Evolutionary conservation across 73 alveolate species (phyloP).

Genomic region (Uronychia setigera): DNA sequence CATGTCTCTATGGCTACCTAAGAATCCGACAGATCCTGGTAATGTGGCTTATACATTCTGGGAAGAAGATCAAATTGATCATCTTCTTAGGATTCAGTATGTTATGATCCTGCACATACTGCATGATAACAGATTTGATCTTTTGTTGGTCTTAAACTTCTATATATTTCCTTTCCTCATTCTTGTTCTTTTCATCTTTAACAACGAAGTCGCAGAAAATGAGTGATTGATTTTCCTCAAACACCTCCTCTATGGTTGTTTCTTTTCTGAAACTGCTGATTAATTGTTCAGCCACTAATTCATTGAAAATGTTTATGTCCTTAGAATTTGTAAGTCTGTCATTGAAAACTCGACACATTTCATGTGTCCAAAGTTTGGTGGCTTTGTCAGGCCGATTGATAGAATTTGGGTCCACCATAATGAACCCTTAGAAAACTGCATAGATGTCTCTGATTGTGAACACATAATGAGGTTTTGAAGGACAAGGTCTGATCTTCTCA

Average conservation of each 20-base stretch:
- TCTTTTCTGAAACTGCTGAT: slow-evolving; percentile 75
- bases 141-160: slow-evolving; percentile 66
- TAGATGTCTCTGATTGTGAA: slow-evolving; percentile 96
- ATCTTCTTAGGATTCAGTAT: slow-evolving; percentile 89
- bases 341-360: slow-evolving; percentile 97
- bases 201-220: slow-evolving; percentile 78
- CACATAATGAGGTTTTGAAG: slow-evolving; percentile 96
- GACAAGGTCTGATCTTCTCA: slow-evolving; percentile 96
- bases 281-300: too few species aligned
- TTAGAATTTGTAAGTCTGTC: too few species aligned
- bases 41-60: slow-evolving; percentile 96
- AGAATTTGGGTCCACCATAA: too few species aligned
- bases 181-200: slow-evolving; percentile 70
- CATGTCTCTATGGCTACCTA: slow-evolving; percentile 98
- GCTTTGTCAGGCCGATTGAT: too few species aligned
- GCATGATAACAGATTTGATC: slow-evolving; percentile 85
- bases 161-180: slow-evolving; percentile 72
- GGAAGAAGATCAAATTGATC: slow-evolving; percentile 97
- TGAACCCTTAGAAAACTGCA: slow-evolving; percentile 81
- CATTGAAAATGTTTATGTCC: too few species aligned
- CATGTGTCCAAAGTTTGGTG: slow-evolving; percentile 97
- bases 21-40: slow-evolving; percentile 96
- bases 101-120: slow-evolving; percentile 94
- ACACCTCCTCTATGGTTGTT: slow-evolving; percentile 72
- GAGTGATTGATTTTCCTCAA: slow-evolving; percentile 62